Evolutionary conservation across 2,329 filamentous ascomycete genomes (phyloP).

Genomic region (Microdochium bolleyi): DNA sequence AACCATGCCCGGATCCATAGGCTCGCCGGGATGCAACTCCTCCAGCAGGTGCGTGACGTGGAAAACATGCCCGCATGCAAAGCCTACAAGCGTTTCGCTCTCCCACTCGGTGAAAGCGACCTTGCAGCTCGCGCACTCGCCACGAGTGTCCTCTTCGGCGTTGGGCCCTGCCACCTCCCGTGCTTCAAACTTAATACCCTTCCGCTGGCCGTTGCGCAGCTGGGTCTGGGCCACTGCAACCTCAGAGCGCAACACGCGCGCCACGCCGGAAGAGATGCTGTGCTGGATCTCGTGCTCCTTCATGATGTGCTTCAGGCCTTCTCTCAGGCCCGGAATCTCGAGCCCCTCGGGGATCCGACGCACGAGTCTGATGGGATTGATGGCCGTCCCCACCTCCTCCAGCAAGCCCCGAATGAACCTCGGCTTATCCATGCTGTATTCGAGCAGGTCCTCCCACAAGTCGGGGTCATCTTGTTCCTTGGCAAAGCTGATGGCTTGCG

Average conservation of each 20-base stretch:
- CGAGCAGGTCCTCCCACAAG: slow-evolving; percentile 88
- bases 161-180: slow-evolving; percentile 33
- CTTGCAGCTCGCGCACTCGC: slow-evolving; percentile 52
- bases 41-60: slow-evolving; percentile 66
- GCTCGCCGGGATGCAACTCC: slow-evolving; percentile 35
- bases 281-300: slow-evolving; percentile 94
- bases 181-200: slow-evolving; percentile 85
- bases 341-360: slow-evolving; percentile 86
- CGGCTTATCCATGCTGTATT: slow-evolving; percentile 97
- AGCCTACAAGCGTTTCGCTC: slow-evolving; percentile 67
- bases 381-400: slow-evolving; percentile 87
- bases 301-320: slow-evolving; percentile 84
- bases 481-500: slow-evolving; percentile 87
- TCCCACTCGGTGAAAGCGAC: slow-evolving; percentile 53
- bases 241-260: slow-evolving; percentile 78
- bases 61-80: slow-evolving; percentile 76
- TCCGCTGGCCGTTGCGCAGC: slow-evolving; percentile 70
- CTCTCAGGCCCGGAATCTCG: slow-evolving; percentile 82
- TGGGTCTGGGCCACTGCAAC: slow-evolving; percentile 77
- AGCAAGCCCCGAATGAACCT: slow-evolving; percentile 87
- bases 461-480: slow-evolving; percentile 89
- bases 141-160: slow-evolving; percentile 23
- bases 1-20: slow-evolving; percentile 25
- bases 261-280: slow-evolving; percentile 85
- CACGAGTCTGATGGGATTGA: slow-evolving; percentile 86